A percentile compares a stretch with the other conserved stretches of the same genome.
These are phyloP conservation scores for Colletotrichum sublineola DNA, from an alignment of 2,329 filamentous ascomycete genomes.

Conservation along the genomic window DNA sequence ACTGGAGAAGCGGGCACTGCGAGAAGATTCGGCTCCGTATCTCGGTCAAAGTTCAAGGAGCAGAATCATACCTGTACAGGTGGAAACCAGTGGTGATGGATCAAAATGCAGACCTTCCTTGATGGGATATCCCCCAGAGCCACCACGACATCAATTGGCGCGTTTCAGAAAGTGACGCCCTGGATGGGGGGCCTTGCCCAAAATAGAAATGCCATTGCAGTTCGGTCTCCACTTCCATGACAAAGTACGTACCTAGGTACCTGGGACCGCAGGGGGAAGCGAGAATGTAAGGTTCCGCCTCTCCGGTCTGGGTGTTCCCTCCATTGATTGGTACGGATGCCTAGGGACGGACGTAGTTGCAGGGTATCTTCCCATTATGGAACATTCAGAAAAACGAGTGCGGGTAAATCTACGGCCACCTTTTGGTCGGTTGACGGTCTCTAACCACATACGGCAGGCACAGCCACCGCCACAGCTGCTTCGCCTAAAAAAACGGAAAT, in stretches of 20 bases:
- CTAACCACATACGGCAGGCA: no score
- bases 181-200: constrained; percentile 20
- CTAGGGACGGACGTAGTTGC: no score
- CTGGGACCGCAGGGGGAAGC: neutral
- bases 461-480: no score
- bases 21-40: neutral
- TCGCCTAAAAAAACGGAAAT: no score
- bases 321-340: no score
- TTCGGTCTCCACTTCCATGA: neutral
- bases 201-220: constrained; percentile 25
- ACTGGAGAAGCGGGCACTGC: neutral
- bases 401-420: no score
- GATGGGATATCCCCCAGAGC: constrained; percentile 35
- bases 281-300: neutral
- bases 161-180: constrained; percentile 40
- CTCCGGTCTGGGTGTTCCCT: neutral
- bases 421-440: no score
- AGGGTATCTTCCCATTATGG: no score
- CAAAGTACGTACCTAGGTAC: neutral
- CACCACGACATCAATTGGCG: constrained; percentile 41
- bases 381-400: neutral
- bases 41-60: neutral
- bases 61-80: constrained; percentile 3
- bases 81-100: constrained; percentile 10
- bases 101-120: neutral